Conservation (phyloP, 139 green algal species). For the Haematococcus lacustris region DNA sequence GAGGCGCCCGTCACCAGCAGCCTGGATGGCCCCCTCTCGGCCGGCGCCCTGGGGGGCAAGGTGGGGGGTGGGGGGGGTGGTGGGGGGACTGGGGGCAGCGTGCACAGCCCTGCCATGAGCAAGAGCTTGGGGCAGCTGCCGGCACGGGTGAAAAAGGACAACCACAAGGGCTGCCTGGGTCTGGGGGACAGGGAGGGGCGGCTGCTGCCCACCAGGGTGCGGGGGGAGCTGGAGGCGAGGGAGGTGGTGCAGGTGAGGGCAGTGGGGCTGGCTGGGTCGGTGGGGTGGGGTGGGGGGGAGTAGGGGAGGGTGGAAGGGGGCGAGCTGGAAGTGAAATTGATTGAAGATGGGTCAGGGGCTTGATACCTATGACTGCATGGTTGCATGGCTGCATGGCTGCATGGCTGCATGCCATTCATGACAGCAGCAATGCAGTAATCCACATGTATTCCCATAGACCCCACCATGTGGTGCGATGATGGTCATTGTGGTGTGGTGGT, state of each 20-base stretch:
- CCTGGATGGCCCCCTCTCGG: neutral
- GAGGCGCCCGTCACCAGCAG: too few relatives aligned
- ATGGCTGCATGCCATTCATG: too few relatives aligned
- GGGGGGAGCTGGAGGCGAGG: constrained; percentile 31
- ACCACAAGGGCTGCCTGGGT: constrained; percentile 69
- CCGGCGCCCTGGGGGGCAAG: too few relatives aligned
- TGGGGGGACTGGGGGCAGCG: too few relatives aligned
- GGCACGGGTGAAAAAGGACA: too few relatives aligned
- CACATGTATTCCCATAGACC: too few relatives aligned
- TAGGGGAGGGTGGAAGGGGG: constrained; percentile 5
- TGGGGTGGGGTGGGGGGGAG: neutral
- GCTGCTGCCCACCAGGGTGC: constrained; percentile 47
- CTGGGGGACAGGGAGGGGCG: constrained; percentile 46
- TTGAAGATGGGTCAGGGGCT: constrained; percentile 8
- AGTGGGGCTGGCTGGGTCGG: constrained; percentile 7
- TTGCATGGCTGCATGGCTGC: too few relatives aligned
- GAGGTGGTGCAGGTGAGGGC: constrained; percentile 25
- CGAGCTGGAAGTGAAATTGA: constrained; percentile 32
- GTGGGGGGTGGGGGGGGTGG: too few relatives aligned
- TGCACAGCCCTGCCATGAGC: too few relatives aligned
- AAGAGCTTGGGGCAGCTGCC: too few relatives aligned
- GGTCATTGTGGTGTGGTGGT: too few relatives aligned
- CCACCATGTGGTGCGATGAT: too few relatives aligned
- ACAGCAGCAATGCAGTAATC: neutral
- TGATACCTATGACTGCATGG: neutral